Percentiles rank a stretch among this genome's conserved stretches.
Evolutionary conservation across 306 rosid genomes (phyloP).

Genomic region (Sechiopsis laciniata): DNA sequence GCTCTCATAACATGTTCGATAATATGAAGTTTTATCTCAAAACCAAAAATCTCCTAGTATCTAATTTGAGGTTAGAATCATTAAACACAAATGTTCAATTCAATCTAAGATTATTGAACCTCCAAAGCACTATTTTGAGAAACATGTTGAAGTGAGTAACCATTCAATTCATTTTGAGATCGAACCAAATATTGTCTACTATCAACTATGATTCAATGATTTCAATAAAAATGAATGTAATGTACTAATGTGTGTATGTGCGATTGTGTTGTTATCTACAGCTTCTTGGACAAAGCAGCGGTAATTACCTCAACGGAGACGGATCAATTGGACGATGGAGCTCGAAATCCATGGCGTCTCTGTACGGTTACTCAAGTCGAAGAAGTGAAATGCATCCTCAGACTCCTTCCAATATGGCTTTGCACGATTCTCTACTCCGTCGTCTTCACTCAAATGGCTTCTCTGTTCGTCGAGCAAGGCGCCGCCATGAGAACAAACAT

Average conservation of each 20-base stretch:
- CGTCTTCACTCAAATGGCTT: slow-evolving; percentile 83
- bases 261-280: slow-evolving; percentile 18
- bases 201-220: not conserved
- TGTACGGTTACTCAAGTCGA: slow-evolving; percentile 69
- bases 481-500: slow-evolving; percentile 56
- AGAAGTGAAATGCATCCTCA: slow-evolving; percentile 67
- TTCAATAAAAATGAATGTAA: not conserved
- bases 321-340: slow-evolving; percentile 21
- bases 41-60: no score
- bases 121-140: no score
- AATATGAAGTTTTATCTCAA: no score
- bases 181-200: no score
- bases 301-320: slow-evolving; percentile 38
- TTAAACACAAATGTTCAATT: no score
- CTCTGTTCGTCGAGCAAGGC: slow-evolving; percentile 83
- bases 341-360: slow-evolving; percentile 51
- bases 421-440: slow-evolving; percentile 75
- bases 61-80: no score
- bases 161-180: no score
- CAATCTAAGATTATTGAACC: no score
- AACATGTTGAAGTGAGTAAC: no score
- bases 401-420: slow-evolving; percentile 75
- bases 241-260: not conserved
- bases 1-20: no score
- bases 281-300: slow-evolving; percentile 79